phyloP scores from a whole-genome alignment of 2,329 filamentous ascomycete genomes.

The Malbranchea zuffiana region DNA sequence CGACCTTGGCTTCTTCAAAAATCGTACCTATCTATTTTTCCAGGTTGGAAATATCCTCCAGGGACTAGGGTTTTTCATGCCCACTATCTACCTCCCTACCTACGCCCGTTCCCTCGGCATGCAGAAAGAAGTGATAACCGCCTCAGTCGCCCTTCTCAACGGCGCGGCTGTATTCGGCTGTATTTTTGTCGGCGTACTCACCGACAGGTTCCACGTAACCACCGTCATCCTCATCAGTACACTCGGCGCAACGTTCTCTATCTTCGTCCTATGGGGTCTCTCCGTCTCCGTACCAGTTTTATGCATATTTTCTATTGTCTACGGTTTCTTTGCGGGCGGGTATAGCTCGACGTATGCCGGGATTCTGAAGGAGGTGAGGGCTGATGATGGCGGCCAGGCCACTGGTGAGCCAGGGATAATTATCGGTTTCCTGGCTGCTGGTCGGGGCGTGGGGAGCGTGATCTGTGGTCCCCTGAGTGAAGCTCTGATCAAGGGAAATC shows the following conservation, averaged over 20 bases:
- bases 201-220: constrained; percentile 34
- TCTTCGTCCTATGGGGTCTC: constrained; percentile 41
- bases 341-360: constrained; percentile 37
- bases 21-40: constrained; percentile 36
- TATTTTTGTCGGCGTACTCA: constrained; percentile 27
- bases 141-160: constrained; percentile 26
- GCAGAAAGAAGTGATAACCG: constrained; percentile 18
- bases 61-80: constrained; percentile 30
- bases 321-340: constrained; percentile 37
- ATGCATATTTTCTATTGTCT: constrained; percentile 32
- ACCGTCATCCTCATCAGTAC: constrained; percentile 35
- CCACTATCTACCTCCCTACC: constrained; percentile 30
- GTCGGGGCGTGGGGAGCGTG: constrained; percentile 43
- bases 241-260: constrained; percentile 30
- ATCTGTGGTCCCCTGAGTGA: constrained; percentile 43
- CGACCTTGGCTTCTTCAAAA: constrained; percentile 27
- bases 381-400: constrained; percentile 19
- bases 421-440: constrained; percentile 39
- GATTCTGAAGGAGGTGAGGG: constrained; percentile 34
- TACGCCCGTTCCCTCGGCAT: constrained; percentile 25
- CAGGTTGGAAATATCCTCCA: constrained; percentile 34
- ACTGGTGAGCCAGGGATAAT: constrained; percentile 38
- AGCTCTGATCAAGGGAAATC: constrained; percentile 29
- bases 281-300: constrained; percentile 32
- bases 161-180: constrained; percentile 25